Conservation (phyloP, 2,329 filamentous ascomycete species). For the Fusarium armeniacum region DNA sequence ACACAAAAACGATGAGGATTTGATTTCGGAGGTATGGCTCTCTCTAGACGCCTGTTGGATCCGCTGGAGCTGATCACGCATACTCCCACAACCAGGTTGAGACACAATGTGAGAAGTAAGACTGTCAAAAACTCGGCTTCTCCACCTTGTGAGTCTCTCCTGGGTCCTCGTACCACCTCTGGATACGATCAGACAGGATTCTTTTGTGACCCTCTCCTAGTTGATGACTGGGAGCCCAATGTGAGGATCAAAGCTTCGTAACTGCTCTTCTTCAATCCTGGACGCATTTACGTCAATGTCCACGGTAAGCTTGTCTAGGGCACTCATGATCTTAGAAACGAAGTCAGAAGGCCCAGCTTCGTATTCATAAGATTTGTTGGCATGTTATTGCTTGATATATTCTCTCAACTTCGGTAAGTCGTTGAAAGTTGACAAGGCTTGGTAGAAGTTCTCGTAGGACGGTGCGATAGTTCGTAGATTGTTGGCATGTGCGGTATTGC, state of each 20-base stretch:
- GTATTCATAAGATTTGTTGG: background rate
- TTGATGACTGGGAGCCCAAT: background rate
- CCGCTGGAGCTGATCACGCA: too few species aligned
- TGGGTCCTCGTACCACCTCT: background rate
- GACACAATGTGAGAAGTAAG: background rate
- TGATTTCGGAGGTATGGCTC: too few species aligned
- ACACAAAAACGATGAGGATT: too few species aligned
- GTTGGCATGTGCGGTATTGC: background rate
- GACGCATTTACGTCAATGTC: background rate
- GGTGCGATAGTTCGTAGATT: background rate
- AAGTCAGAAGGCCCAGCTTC: background rate
- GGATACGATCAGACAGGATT: background rate
- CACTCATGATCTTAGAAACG: background rate
- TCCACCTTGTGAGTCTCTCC: background rate
- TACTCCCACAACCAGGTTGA: background rate
- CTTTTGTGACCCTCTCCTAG: background rate
- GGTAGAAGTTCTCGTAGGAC: background rate
- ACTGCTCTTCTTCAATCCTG: background rate
- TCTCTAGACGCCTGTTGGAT: too few species aligned
- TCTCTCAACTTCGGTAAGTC: background rate
- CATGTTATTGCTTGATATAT: background rate
- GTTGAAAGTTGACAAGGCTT: background rate
- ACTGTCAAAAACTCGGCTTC: background rate
- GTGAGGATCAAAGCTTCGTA: background rate
- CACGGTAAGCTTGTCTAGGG: background rate